A percentile compares a stretch with the other conserved stretches of the same genome.
These are phyloP conservation scores for Meira miltonrushii DNA, from an alignment of 1,284 basidiomycete genomes.

Conservation along the genomic window DNA sequence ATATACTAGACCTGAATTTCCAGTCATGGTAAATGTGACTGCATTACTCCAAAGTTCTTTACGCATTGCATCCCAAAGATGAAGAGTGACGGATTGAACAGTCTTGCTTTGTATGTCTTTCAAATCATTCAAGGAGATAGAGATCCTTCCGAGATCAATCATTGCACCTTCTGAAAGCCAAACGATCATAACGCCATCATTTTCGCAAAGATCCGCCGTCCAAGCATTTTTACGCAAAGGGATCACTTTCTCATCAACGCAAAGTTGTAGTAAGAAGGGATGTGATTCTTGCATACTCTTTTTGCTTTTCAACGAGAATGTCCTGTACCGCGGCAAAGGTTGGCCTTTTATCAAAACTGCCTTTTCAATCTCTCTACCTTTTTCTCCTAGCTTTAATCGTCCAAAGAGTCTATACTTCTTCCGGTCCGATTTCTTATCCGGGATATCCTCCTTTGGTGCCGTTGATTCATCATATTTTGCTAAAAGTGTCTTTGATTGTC, in stretches of 20 bases:
- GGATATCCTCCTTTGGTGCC: not conserved
- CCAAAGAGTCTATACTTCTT: not conserved
- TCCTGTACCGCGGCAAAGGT: too few species aligned
- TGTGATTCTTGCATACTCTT: not conserved
- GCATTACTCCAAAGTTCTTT: not conserved
- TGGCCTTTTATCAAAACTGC: not conserved
- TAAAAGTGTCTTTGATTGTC: not conserved
- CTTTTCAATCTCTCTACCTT: not conserved
- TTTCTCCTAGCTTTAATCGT: not conserved
- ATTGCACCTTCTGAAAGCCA: constrained; percentile 1
- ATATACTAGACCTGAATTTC: not conserved
- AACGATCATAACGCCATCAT: not conserved
- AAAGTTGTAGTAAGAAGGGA: constrained; percentile 1
- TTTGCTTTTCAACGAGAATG: not conserved
- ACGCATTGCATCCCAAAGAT: constrained; percentile 7
- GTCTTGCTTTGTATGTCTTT: not conserved
- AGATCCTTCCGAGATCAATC: not conserved
- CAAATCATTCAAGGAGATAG: not conserved
- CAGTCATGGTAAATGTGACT: not conserved
- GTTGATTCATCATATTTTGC: not conserved
- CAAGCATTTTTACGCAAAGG: not conserved
- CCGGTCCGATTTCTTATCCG: not conserved
- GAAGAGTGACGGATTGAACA: constrained; percentile 5
- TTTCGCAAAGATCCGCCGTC: not conserved
- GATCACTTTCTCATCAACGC: not conserved